Base-by-base conservation (phyloP, 495 filamentous ascomycete species). In the Podospora tetraspora region DNA sequence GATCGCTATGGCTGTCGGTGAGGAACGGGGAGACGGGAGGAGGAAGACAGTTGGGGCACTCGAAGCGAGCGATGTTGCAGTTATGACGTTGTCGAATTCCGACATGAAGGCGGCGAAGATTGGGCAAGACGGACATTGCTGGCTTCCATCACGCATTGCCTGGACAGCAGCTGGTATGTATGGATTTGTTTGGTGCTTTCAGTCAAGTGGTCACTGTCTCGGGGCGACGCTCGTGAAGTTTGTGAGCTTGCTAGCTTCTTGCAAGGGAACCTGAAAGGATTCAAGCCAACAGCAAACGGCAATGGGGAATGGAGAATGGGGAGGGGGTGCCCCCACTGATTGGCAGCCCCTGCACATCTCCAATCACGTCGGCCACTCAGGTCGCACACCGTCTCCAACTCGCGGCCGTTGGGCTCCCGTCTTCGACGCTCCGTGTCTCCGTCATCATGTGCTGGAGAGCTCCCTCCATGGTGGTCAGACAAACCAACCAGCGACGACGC, bases 1-100 rank as follows among this genome's bases (percentile, higher is more conserved):
- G 43, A 52, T 52, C 43, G 43, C 16, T 43, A 4, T 43, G 13
- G 13, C 4, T 43, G 13, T 37, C 5, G 34, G 1, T n/a, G 16
- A 52, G 16, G 19, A 52, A 52, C 43, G 43, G 43, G 43, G 43
- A n/a, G 43, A 52, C 1, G 5, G 43, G 43, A n/a, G 16, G 19
- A n/a, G 43, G 19, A 52, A 19, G 43, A 43, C 8, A 52, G 43
- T 52, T 52, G 16, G 19, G 43, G 43, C 16, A 52, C 43, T n/a
- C 59, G 25, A 27, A 70, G 70, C 30, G 74, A 64, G 64, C 64
- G 59, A 65, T 72, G 72, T 62, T 76, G 74, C 73, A 76, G 69
- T 71, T 66, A 74, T 75, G 73, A 76, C 73, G 73, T 73, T 68
- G 62, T 24, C n/a, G 29, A 19, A 24, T 59, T 61, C 32, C 23